Evolutionary conservation across 306 rosid species (phyloP).

Genomic region (Vigna radiata): DNA sequence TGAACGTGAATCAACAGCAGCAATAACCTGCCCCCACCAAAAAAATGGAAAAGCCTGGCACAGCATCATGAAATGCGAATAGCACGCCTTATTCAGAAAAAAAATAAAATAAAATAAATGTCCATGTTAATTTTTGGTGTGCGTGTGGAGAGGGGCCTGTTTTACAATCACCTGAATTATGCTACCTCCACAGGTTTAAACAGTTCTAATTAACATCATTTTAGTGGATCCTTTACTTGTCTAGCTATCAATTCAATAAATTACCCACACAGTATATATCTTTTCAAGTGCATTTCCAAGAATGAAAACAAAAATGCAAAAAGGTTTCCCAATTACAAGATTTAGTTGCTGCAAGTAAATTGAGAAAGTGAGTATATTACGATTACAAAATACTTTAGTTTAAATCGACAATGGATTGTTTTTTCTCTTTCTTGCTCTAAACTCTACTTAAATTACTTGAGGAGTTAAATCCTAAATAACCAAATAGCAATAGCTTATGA

Average conservation of each 20-base stretch:
- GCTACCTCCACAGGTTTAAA: not conserved
- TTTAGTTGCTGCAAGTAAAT: not conserved
- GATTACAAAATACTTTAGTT: not conserved
- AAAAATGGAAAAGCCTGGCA: slow-evolving; percentile 23
- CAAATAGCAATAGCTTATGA: not conserved
- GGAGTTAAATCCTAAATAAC: not conserved
- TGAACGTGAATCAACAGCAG: slow-evolving; percentile 27
- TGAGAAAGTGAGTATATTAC: slow-evolving; percentile 1
- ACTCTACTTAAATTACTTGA: not conserved
- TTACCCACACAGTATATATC: not conserved
- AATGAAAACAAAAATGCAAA: not conserved
- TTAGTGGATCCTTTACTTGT: not conserved
- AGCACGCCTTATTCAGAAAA: slow-evolving; percentile 17
- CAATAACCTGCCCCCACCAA: slow-evolving; percentile 29
- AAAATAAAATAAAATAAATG: not conserved
- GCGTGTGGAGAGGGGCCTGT: not conserved
- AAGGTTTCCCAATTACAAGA: not conserved
- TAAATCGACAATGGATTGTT: not conserved
- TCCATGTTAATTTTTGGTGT: not conserved
- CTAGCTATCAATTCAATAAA: not conserved
- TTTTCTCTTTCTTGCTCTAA: not conserved
- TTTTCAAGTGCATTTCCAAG: not conserved
- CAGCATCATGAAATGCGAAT: slow-evolving; percentile 8
- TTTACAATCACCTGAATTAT: slow-evolving; percentile 3
- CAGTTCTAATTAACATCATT: not conserved